Conservation (phyloP, 345 rosid genomes). For the Hibiscus mutabilis region DNA sequence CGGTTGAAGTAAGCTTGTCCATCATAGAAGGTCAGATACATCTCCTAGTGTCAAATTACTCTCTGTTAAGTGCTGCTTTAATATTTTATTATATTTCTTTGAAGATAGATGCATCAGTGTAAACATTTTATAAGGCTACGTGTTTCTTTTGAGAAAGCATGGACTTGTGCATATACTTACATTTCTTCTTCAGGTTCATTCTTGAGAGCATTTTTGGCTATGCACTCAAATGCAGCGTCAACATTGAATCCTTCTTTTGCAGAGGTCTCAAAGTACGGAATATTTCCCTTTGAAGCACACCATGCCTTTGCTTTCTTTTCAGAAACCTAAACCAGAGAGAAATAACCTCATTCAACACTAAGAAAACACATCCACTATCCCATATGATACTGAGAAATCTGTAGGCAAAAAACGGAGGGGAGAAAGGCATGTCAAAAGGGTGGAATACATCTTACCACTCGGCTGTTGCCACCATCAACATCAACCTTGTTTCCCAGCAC, state of each 20-base stretch:
- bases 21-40: background rate
- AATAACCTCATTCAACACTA: background rate
- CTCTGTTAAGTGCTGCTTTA: background rate
- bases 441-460: slow-evolving; percentile 53
- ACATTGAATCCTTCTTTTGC: slow-evolving; percentile 94
- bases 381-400: background rate
- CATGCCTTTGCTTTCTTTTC: slow-evolving; percentile 88
- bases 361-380: background rate
- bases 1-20: background rate
- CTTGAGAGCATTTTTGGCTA: slow-evolving; percentile 82
- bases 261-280: slow-evolving; percentile 87
- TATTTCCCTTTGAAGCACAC: slow-evolving; percentile 90
- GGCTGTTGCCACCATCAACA: slow-evolving; percentile 81
- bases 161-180: slow-evolving; percentile 33
- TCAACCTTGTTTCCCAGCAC: slow-evolving; percentile 83
- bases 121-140: background rate
- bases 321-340: slow-evolving; percentile 42
- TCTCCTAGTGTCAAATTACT: background rate
- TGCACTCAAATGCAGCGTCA: slow-evolving; percentile 78
- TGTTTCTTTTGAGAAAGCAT: background rate
- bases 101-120: background rate
- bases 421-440: background rate
- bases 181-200: slow-evolving; percentile 87
- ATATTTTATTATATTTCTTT: background rate
- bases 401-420: background rate